These are phyloP conservation scores for Aspergillus homomorphus DNA, from an alignment of 495 filamentous ascomycete species.

Conservation along the genomic window DNA sequence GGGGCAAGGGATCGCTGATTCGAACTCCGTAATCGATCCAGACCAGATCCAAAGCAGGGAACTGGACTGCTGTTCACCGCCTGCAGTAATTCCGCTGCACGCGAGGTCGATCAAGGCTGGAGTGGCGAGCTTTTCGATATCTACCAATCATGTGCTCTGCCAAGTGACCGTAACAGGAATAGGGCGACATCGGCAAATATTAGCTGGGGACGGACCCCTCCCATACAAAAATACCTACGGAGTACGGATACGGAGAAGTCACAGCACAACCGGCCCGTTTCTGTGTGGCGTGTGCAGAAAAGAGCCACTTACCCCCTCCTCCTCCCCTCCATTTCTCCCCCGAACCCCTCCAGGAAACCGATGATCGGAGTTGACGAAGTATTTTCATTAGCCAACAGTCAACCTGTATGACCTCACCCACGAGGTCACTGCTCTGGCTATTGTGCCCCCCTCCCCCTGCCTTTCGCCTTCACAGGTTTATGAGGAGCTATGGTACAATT, in stretches of 20 bases:
- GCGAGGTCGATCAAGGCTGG: slow-evolving; percentile 6
- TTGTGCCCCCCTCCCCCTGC: not conserved
- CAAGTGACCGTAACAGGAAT: not conserved
- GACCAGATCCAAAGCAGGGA: slow-evolving; percentile 5
- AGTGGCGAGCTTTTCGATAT: slow-evolving; percentile 4
- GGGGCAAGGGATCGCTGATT: slow-evolving; percentile 1
- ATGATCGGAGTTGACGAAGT: not conserved
- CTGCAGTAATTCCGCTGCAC: slow-evolving; percentile 5
- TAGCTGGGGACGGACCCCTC: not conserved
- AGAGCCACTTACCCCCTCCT: no score
- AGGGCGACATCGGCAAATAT: not conserved
- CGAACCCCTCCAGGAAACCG: not conserved
- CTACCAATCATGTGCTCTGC: not conserved
- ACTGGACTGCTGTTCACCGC: slow-evolving; percentile 7
- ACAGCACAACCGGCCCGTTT: not conserved
- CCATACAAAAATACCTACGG: not conserved
- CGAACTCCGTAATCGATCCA: not conserved
- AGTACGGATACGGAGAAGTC: not conserved
- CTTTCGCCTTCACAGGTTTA: not conserved
- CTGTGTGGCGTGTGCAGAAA: not conserved
- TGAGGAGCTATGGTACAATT: not conserved
- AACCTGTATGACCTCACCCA: not conserved
- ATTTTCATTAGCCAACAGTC: not conserved
- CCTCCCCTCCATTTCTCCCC: not conserved
- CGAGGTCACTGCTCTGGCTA: not conserved